These are phyloP conservation scores for Chlorella variabilis DNA, from an alignment of 163 green algal species.

Conservation along the genomic window DNA sequence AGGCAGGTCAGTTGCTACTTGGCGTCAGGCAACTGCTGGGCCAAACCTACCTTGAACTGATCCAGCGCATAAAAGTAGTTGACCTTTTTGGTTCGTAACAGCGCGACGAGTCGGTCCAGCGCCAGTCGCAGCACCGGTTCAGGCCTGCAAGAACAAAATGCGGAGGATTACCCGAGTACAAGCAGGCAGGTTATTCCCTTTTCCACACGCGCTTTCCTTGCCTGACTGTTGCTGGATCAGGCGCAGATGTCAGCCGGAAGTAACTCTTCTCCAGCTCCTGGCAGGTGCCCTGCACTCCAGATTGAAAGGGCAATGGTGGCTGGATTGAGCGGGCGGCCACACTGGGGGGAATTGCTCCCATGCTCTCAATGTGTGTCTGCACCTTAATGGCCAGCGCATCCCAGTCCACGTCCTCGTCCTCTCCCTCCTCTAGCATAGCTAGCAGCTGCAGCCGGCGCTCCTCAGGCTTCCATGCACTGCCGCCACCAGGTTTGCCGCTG, in stretches of 20 bases:
- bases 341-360: too few species aligned
- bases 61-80: constrained; percentile 85
- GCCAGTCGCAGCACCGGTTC: constrained; percentile 72
- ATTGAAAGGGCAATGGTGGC: too few species aligned
- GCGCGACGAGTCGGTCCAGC: constrained; percentile 67
- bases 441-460: constrained; percentile 31
- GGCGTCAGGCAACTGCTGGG: too few species aligned
- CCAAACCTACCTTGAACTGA: constrained; percentile 90
- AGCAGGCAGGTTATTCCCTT: neutral
- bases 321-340: too few species aligned
- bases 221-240: constrained; percentile 75
- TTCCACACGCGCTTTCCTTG: neutral
- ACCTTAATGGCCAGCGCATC: constrained; percentile 58
- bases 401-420: constrained; percentile 51
- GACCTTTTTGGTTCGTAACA: constrained; percentile 54
- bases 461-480: neutral
- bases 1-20: neutral
- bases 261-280: constrained; percentile 90
- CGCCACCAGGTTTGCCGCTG: neutral
- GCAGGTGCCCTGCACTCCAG: constrained; percentile 64
- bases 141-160: constrained; percentile 46
- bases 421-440: constrained; percentile 25
- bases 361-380: neutral
- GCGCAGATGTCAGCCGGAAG: constrained; percentile 83
- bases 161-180: neutral